Conservation (phyloP, 805 yeast genomes). For the Cyberlindnera veronae region DNA sequence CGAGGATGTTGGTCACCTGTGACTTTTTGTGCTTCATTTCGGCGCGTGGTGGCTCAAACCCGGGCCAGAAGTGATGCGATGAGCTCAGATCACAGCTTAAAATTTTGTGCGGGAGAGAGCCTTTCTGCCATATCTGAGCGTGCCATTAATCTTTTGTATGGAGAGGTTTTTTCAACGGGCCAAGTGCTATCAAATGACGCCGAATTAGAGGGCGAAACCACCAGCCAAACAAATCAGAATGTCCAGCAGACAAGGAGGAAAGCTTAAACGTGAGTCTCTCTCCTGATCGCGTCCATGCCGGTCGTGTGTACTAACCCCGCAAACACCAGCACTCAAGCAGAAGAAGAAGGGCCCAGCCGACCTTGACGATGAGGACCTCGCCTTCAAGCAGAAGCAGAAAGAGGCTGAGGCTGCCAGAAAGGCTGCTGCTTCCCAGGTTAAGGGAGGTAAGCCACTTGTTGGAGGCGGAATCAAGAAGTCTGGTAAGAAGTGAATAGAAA, state of each 20-base stretch:
- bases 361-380: conserved; percentile 81
- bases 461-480: conserved; percentile 97
- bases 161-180: no score
- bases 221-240: conserved; percentile 33
- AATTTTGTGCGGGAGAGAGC: no score
- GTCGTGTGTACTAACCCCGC: conserved; percentile 5
- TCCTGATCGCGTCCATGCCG: neutral
- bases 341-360: conserved; percentile 79
- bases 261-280: conserved; percentile 68
- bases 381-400: conserved; percentile 90
- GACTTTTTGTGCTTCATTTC: conserved; percentile 19
- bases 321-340: conserved; percentile 41
- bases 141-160: no score
- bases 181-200: no score
- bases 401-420: conserved; percentile 93
- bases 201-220: neutral
- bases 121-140: no score
- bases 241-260: conserved; percentile 98
- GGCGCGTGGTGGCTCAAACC: no score
- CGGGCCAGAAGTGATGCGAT: neutral
- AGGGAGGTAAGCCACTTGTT: conserved; percentile 85
- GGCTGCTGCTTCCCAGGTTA: conserved; percentile 82
- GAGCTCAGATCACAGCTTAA: no score
- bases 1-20: conserved; percentile 16
- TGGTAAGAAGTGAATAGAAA: conserved; percentile 53